phyloP scores from a whole-genome alignment of 768 basidiomycete species.

The Leccinum subtestaceum region DNA sequence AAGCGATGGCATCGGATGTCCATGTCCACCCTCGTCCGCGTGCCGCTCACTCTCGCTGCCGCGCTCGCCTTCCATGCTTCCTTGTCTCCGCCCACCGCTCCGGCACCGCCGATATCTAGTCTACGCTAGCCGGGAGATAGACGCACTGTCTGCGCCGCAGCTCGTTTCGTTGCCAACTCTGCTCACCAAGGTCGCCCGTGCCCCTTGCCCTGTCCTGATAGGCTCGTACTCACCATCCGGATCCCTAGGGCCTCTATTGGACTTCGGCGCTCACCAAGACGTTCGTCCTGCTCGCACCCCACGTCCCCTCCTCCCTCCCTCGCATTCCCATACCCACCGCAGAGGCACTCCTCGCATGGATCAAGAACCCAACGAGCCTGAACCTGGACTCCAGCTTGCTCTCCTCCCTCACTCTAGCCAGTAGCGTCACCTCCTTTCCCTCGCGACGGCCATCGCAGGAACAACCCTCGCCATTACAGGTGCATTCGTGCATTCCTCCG shows the following conservation, averaged over 20 bases:
- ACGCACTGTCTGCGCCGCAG: constrained; percentile 11
- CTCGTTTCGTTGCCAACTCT: constrained; percentile 5
- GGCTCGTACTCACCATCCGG: neutral
- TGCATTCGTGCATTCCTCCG: constrained; percentile 35
- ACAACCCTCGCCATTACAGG: constrained; percentile 38
- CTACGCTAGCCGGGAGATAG: constrained; percentile 21
- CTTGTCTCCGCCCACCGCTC: constrained; percentile 39
- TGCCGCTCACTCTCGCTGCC: constrained; percentile 43
- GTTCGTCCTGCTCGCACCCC: constrained; percentile 6
- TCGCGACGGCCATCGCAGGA: constrained; percentile 31
- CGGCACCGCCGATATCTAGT: neutral
- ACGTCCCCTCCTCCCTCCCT: neutral
- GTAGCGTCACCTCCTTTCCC: neutral
- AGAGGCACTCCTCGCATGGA: neutral
- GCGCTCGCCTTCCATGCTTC: constrained; percentile 44
- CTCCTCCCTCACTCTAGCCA: neutral
- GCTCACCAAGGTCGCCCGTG: constrained; percentile 15
- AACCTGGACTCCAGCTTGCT: neutral
- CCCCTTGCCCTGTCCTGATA: no score
- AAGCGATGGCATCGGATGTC: constrained; percentile 6
- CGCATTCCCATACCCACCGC: neutral
- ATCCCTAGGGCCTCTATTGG: constrained; percentile 18
- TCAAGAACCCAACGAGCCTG: neutral
- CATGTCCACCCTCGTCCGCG: constrained; percentile 32
- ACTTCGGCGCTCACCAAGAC: constrained; percentile 8